Conservation (phyloP, 352 stramenopile genomes). For the Plasmopara viticola region DNA sequence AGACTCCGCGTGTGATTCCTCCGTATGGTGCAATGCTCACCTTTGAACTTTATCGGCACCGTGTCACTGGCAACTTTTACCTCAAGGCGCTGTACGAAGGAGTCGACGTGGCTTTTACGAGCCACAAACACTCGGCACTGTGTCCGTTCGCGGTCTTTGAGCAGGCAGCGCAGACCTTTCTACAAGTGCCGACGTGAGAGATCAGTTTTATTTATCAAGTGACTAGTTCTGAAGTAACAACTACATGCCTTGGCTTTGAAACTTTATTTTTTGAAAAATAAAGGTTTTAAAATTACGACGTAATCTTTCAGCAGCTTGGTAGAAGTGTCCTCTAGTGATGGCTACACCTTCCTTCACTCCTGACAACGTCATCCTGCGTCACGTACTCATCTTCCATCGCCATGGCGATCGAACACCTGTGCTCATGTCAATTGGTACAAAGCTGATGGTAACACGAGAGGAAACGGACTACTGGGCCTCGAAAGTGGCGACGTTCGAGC, state of each 20-base stretch:
- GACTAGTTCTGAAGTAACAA: background rate
- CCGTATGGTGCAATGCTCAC: conserved; percentile 67
- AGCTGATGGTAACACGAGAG: conserved; percentile 41
- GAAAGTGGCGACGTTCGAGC: conserved; percentile 44
- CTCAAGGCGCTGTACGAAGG: conserved; percentile 53
- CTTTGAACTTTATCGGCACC: conserved; percentile 60
- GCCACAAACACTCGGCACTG: conserved; percentile 35
- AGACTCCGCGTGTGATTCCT: conserved; percentile 46
- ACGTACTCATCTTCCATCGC: conserved; percentile 78
- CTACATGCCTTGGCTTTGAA: background rate
- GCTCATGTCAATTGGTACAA: conserved; percentile 47
- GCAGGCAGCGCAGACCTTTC: conserved; percentile 36
- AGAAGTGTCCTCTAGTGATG: conserved; percentile 9
- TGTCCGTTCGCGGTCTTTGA: conserved; percentile 58
- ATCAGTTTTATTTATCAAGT: background rate
- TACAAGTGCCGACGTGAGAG: conserved; percentile 14
- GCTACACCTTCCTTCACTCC: conserved; percentile 11
- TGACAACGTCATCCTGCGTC: conserved; percentile 42
- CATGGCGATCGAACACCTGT: conserved; percentile 77
- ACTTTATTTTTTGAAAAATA: too few relatives aligned
- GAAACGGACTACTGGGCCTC: conserved; percentile 61
- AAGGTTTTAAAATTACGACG: too few relatives aligned
- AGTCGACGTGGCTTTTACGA: conserved; percentile 32
- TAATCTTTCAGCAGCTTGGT: conserved; percentile 3
- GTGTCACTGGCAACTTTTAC: conserved; percentile 35